Evolutionary conservation across 139 green algal genomes (phyloP).

Genomic region (Dunaliella primolecta): DNA sequence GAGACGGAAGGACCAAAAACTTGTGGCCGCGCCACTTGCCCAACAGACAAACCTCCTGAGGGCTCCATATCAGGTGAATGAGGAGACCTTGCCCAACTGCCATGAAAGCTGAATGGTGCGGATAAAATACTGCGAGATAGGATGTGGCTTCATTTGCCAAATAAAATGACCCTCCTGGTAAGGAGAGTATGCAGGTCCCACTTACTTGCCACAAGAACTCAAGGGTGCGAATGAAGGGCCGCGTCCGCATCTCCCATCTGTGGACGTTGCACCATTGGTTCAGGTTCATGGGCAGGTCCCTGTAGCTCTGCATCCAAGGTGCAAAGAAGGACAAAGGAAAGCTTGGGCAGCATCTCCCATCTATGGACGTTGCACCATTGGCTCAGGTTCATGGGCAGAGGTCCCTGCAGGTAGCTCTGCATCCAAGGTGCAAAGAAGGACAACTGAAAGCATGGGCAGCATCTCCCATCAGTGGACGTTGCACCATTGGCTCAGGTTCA

Average conservation of each 20-base stretch:
- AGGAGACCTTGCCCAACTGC: too few species aligned
- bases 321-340: neutral
- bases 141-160: too few species aligned
- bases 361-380: conserved; percentile 98
- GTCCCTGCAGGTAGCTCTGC: conserved; percentile 88
- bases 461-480: conserved; percentile 99
- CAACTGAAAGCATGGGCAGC: conserved; percentile 38
- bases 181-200: too few species aligned
- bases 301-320: conserved; percentile 83
- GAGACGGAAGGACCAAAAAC: too few species aligned
- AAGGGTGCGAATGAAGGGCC: conserved; percentile 95
- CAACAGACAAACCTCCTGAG: too few species aligned
- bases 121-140: too few species aligned
- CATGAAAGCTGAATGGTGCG: too few species aligned
- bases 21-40: too few species aligned
- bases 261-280: conserved; percentile 99
- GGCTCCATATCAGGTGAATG: too few species aligned
- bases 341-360: conserved; percentile 97
- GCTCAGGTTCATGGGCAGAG: conserved; percentile 95
- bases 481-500: conserved; percentile 97
- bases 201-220: conserved; percentile 97
- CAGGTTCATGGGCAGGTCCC: conserved; percentile 93
- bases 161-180: too few species aligned
- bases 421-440: conserved; percentile 72
- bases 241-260: conserved; percentile 98